Evolutionary conservation across 2,329 filamentous ascomycete genomes (phyloP), one percentile per base, ranked within the genome.

Genomic region (Arthroderma uncinatum): DNA sequence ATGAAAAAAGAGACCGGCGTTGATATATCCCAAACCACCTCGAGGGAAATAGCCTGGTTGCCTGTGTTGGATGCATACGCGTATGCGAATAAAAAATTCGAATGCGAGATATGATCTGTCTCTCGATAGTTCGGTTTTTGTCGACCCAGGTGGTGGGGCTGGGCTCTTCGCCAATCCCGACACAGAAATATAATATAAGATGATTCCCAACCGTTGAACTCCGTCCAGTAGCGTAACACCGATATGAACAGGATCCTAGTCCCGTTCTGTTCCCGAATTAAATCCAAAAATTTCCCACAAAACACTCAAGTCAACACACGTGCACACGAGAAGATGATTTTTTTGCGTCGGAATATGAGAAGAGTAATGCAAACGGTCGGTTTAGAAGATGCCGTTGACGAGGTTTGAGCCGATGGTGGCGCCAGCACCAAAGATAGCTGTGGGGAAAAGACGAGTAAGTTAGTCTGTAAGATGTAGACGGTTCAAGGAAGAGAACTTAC

Each of bases 321-420:
- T 48, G n/a, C 44, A 48, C 44, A 21, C 21, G 21, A 30, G 14
- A 48, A 30, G 25, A 21, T 42, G 23, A 21, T 42, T 19, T 19
- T 21, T 21, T 48, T 28, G 21, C 7, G 21, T 30, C 23, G 25
- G 30, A 34, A 12, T 53, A 47, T n/a, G 44, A 30, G 23, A 30
- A 34, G 37, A 53, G 33, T n/a, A 23, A 42, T 21, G 42, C 44
- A 30, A 14, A 48, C 39, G 16, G 10, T 10, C 2, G 39, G 21
- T 59, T 74, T 83, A 95, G 71, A 95, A 93, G 65, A 95, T 94
- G 62, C 85, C 83, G 73, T 94, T 93, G 64, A 95, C 89, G 68
- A 95, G 83, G 68, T 95, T 93, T 64, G 86, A 82, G 68, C 91
- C 91, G 62, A 95, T 86, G 1, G 89, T 93, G 53, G 92, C 91